Evolutionary conservation across 2,329 filamentous ascomycete genomes (phyloP), one percentile per base, ranked within the genome.

Genomic region (Epichloe sylvatica): DNA sequence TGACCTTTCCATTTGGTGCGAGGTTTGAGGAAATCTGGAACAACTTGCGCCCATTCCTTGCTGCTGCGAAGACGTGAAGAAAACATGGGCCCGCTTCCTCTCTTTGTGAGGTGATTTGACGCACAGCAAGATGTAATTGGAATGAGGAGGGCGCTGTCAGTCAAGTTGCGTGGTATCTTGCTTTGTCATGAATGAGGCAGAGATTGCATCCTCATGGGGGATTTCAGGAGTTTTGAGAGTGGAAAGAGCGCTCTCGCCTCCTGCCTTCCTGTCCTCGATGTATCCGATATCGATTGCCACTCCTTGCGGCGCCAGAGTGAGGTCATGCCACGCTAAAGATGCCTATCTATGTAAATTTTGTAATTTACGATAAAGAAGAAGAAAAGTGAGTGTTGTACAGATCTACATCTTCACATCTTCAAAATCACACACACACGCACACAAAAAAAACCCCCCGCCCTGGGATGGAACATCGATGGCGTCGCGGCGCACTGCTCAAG

Each of bases 61-160:
- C 64, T 64, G 43, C 62, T 60, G 21, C 66, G 61, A 2, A 74
- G 57, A 4, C 65, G 67, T 4, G 66, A 63, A 46, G 65, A 70
- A 52, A 72, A 68, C 59, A 69, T 64, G 23, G 9, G 8, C 15
- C 19, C 19, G 19, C 34, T 21, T 34, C 15, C 34, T 5, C 38
- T 13, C n/a, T 36, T 8, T 39, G 34, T 15, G 34, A 15, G 6
- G 33, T 21, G 2, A 17, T 46, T n/a, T 37, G 9, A 21, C n/a
- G n/a, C 30, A 25, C 11, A 9, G 17, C 8, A 15, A 35, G 2
- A 13, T 15, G 17, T 45, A 5, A 21, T 15, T 21, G 5, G 42
- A 35, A 35, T 7, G 33, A 35, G 19, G 13, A 25, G 15, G 12
- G 33, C 21, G 6, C 41, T 37, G 12, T 8, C 35, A n/a, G 15